phyloP scores from a whole-genome alignment of 148 eudicot genomes.

The Persicaria tinctoria region DNA sequence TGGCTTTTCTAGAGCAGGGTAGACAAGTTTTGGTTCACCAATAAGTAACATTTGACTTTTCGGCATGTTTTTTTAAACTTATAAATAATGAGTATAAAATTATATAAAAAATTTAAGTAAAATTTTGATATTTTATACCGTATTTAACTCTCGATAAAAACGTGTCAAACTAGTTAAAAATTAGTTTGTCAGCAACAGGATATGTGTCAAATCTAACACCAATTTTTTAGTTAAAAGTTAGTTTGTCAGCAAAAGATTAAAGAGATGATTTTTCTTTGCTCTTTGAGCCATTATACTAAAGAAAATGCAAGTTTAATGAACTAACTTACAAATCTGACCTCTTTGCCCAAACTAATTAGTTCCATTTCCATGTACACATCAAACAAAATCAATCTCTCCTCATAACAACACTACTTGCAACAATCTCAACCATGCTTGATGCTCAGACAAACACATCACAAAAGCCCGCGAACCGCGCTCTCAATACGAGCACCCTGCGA shows the following conservation, averaged over 20 bases:
- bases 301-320: not conserved
- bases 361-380: conserved; percentile 8
- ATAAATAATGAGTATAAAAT: too few relatives aligned
- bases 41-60: too few relatives aligned
- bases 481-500: not conserved
- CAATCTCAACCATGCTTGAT: not conserved
- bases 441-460: not conserved
- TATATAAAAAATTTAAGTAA: too few relatives aligned
- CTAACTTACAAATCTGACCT: not conserved
- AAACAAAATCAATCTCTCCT: not conserved
- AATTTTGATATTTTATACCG: too few relatives aligned
- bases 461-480: not conserved
- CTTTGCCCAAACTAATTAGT: not conserved
- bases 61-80: too few relatives aligned
- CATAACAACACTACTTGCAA: conserved; percentile 2
- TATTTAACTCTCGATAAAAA: too few relatives aligned
- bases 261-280: not conserved
- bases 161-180: too few relatives aligned
- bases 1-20: too few relatives aligned
- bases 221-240: too few relatives aligned
- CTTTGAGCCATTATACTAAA: not conserved
- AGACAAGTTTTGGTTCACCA: too few relatives aligned
- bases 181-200: too few relatives aligned
- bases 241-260: not conserved
- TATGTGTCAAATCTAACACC: too few relatives aligned